Percentiles rank a stretch among this genome's conserved stretches.
Conservation (phyloP, 441 rosid genomes). For the Erodium texanum region DNA sequence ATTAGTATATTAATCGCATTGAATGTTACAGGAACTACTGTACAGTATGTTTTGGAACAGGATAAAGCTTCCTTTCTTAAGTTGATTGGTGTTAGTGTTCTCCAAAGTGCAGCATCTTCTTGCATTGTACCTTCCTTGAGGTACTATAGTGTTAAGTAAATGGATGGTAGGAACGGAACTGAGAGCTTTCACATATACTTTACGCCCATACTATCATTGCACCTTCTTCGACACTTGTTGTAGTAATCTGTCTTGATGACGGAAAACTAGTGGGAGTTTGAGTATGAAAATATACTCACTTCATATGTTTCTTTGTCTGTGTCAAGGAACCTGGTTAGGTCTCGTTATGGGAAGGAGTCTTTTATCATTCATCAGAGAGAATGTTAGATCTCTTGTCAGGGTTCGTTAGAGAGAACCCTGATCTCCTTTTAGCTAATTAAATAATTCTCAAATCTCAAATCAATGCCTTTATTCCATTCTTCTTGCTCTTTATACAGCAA, state of each 20-base stretch:
- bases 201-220: not conserved
- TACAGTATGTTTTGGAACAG: conserved; percentile 93
- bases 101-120: conserved; percentile 94
- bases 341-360: no score
- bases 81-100: conserved; percentile 80
- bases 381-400: no score
- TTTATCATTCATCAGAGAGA: no score
- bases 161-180: not conserved
- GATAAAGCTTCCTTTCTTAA: conserved; percentile 75
- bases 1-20: conserved; percentile 10
- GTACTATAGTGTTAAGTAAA: conserved; percentile 24
- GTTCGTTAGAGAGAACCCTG: no score
- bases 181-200: not conserved
- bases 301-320: not conserved
- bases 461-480: no score
- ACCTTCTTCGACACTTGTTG: not conserved
- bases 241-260: not conserved
- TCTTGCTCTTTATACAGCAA: no score
- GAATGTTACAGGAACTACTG: conserved; percentile 72
- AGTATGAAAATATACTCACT: not conserved
- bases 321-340: no score
- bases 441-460: no score
- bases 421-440: not conserved
- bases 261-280: not conserved
- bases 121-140: conserved; percentile 89